Percentiles rank a stretch among this genome's conserved stretches.
These are phyloP conservation scores for Neoboletus magnificus DNA, from an alignment of 768 basidiomycete species.

Conservation along the genomic window DNA sequence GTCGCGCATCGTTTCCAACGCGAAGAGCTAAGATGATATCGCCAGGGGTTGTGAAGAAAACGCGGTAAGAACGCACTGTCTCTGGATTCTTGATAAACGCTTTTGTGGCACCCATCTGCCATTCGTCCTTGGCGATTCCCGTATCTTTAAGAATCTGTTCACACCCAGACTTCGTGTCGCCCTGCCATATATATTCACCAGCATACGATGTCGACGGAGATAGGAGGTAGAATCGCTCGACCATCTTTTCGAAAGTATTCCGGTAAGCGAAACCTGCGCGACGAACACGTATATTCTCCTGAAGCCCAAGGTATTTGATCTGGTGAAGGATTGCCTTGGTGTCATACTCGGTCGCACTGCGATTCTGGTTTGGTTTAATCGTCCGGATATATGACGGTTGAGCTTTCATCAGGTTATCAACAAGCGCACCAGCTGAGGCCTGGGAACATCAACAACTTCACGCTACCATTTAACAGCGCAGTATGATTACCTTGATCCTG, in stretches of 20 bases:
- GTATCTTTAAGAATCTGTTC: slow-evolving; percentile 91
- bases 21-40: slow-evolving; percentile 70
- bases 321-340: slow-evolving; percentile 95
- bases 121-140: slow-evolving; percentile 94
- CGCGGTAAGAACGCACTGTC: slow-evolving; percentile 54
- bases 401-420: slow-evolving; percentile 96
- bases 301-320: slow-evolving; percentile 97
- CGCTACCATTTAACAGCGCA: not conserved
- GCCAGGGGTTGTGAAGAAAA: not conserved
- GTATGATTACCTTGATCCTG: slow-evolving; percentile 77
- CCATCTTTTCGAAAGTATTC: slow-evolving; percentile 99
- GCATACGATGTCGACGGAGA: slow-evolving; percentile 96
- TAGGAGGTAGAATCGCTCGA: slow-evolving; percentile 94
- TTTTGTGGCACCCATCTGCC: slow-evolving; percentile 99
- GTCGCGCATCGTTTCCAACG: slow-evolving; percentile 97
- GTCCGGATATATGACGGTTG: slow-evolving; percentile 98
- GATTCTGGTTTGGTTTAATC: slow-evolving; percentile 98
- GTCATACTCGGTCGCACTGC: slow-evolving; percentile 89
- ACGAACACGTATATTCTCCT: slow-evolving; percentile 97
- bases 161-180: slow-evolving; percentile 88
- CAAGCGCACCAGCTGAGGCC: slow-evolving; percentile 92
- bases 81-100: slow-evolving; percentile 99
- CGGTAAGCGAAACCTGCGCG: slow-evolving; percentile 97
- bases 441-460: slow-evolving; percentile 25
- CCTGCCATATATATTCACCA: slow-evolving; percentile 96